phyloP scores from a whole-genome alignment of 75 land plant genomes.

The Cupressus sempervirens region DNA sequence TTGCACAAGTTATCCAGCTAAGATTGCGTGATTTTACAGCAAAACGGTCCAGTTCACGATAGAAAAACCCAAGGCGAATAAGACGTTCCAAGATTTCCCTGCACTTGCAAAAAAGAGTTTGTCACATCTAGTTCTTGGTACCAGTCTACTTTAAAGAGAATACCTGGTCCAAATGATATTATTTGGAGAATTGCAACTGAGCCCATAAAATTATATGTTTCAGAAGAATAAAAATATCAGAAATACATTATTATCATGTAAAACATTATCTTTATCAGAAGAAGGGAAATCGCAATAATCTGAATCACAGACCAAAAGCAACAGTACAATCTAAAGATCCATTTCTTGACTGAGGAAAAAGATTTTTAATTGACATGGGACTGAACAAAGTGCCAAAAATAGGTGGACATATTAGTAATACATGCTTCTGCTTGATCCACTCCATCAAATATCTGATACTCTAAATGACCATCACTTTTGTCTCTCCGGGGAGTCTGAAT shows the following conservation, averaged over 20 bases:
- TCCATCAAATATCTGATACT: neutral
- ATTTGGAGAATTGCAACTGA: neutral
- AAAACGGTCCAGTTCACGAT: slow-evolving; percentile 82
- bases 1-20: slow-evolving; percentile 63
- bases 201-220: neutral
- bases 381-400: neutral
- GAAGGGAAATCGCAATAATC: neutral
- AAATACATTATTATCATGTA: neutral
- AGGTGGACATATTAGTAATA: neutral
- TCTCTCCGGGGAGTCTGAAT: neutral
- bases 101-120: slow-evolving; percentile 11
- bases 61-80: slow-evolving; percentile 76
- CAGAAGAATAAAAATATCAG: neutral
- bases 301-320: neutral
- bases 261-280: neutral
- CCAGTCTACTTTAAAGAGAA: neutral
- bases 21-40: slow-evolving; percentile 68
- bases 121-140: neutral
- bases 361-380: neutral
- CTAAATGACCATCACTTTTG: neutral
- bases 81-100: slow-evolving; percentile 81
- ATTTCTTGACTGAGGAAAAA: neutral
- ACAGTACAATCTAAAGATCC: neutral
- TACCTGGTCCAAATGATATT: neutral
- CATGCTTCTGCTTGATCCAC: neutral